Percentiles rank a stretch among this genome's conserved stretches.
Conservation (phyloP, 2,329 filamentous ascomycete genomes). For the Leptoxyphium fumago region DNA sequence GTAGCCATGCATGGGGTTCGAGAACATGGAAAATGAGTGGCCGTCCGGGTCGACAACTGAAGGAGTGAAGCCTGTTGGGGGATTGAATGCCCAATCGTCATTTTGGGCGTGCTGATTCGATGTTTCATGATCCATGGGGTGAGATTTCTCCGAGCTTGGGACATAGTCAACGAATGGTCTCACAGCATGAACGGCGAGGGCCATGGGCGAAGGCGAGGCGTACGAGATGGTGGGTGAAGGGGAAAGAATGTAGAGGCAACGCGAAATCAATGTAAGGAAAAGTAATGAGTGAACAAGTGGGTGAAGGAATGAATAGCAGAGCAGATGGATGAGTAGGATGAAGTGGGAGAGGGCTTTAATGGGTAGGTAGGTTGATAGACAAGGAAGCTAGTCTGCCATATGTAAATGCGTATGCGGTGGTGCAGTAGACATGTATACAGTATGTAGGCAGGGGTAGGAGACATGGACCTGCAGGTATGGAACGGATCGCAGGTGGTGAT, state of each 20-base stretch:
- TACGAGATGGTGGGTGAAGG: neutral
- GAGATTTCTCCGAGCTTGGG: conserved; percentile 8
- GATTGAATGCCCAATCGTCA: conserved; percentile 54
- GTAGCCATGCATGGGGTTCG: conserved; percentile 66
- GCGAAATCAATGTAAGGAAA: too few relatives aligned
- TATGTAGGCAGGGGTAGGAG: neutral
- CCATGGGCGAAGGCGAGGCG: neutral
- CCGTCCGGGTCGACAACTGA: conserved; percentile 77
- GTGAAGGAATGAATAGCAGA: too few relatives aligned
- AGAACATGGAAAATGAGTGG: conserved; percentile 64
- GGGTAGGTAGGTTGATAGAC: neutral
- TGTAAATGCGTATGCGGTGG: neutral
- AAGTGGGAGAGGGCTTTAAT: neutral
- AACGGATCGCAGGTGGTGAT: too few relatives aligned
- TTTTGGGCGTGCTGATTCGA: conserved; percentile 66
- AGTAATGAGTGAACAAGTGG: too few relatives aligned
- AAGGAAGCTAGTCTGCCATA: neutral
- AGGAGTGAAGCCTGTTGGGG: conserved; percentile 50
- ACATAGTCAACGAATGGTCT: neutral
- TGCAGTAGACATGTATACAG: neutral
- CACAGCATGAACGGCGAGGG: neutral
- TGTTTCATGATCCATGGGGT: conserved; percentile 55
- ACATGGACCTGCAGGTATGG: too few relatives aligned
- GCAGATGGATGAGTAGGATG: too few relatives aligned
- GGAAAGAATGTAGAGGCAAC: neutral